Percentiles rank a stretch among this genome's conserved stretches.
Conservation (phyloP, 768 basidiomycete genomes). For the Boletus reticulatus region DNA sequence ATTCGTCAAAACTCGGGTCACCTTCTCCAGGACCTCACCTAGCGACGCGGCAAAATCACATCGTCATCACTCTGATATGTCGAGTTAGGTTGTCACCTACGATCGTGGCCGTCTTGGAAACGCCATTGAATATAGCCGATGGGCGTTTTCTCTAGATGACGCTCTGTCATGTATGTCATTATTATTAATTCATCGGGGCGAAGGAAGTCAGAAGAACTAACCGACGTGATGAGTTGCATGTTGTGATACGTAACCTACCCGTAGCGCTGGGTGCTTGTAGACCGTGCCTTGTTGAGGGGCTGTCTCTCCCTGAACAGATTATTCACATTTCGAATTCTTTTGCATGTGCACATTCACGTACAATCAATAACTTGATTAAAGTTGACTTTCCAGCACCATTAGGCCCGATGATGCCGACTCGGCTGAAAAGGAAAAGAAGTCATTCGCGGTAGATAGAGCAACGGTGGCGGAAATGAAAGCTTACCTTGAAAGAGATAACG, state of each 20-base stretch:
- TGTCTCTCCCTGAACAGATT: conserved; percentile 71
- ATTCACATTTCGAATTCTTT: conserved; percentile 7
- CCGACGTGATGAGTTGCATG: conserved; percentile 97
- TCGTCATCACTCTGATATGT: conserved; percentile 5
- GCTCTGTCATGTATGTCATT: conserved; percentile 48
- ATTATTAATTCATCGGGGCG: conserved; percentile 19
- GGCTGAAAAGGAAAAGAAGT: conserved; percentile 46
- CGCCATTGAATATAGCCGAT: conserved; percentile 98
- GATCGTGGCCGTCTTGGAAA: conserved; percentile 98
- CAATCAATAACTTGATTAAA: conserved; percentile 89
- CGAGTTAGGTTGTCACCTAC: conserved; percentile 43
- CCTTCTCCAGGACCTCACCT: conserved; percentile 91
- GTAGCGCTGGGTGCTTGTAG: conserved; percentile 90
- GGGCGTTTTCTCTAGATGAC: conserved; percentile 94
- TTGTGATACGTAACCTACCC: conserved; percentile 96
- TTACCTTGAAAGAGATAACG: conserved; percentile 87
- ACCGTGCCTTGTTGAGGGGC: conserved; percentile 88
- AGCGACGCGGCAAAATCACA: conserved; percentile 13
- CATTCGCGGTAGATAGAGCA: conserved; percentile 10
- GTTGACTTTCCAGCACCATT: conserved; percentile 98
- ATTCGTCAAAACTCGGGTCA: conserved; percentile 83
- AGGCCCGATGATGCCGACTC: conserved; percentile 88
- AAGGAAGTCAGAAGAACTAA: conserved; percentile 29
- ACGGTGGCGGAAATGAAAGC: conserved; percentile 28
- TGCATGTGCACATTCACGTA: conserved; percentile 32